Evolutionary conservation across 176 grass and related monocot genomes (phyloP).

Genomic region (Cocos nucifera): DNA sequence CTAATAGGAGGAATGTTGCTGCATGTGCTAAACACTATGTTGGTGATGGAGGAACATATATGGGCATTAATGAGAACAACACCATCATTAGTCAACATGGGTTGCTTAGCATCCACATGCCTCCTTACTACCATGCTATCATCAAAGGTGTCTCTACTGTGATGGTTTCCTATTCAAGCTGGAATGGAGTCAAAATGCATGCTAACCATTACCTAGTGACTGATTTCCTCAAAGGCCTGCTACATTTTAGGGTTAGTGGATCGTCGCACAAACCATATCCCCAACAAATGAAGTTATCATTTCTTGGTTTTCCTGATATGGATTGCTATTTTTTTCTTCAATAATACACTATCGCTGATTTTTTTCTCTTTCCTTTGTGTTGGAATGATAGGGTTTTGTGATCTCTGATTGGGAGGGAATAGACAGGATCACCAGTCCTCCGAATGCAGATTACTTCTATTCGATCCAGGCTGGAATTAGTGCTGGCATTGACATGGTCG

Average conservation of each 20-base stretch:
- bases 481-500: constrained; percentile 14
- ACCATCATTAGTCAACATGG: neutral
- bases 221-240: constrained; percentile 1
- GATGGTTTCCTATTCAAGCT: constrained; percentile 13
- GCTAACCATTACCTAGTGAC: constrained; percentile 6
- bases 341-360: too few species aligned
- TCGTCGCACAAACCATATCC: too few species aligned
- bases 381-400: constrained; percentile 1
- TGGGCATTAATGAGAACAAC: constrained; percentile 4
- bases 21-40: constrained; percentile 11
- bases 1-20: constrained; percentile 1
- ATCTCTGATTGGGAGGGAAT: constrained; percentile 5
- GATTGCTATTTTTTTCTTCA: too few species aligned
- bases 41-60: constrained; percentile 5
- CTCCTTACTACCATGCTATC: constrained; percentile 1
- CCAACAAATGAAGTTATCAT: too few species aligned
- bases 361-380: too few species aligned
- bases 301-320: too few species aligned
- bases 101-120: constrained; percentile 3
- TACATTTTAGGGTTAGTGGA: neutral
- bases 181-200: constrained; percentile 9
- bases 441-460: neutral
- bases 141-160: constrained; percentile 1
- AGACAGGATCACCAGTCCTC: constrained; percentile 4
- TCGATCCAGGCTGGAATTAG: neutral